Percentiles rank a stretch among this genome's conserved stretches.
These are phyloP conservation scores for Fonsecaea monophora DNA, from an alignment of 2,329 filamentous ascomycete species.

Conservation along the genomic window DNA sequence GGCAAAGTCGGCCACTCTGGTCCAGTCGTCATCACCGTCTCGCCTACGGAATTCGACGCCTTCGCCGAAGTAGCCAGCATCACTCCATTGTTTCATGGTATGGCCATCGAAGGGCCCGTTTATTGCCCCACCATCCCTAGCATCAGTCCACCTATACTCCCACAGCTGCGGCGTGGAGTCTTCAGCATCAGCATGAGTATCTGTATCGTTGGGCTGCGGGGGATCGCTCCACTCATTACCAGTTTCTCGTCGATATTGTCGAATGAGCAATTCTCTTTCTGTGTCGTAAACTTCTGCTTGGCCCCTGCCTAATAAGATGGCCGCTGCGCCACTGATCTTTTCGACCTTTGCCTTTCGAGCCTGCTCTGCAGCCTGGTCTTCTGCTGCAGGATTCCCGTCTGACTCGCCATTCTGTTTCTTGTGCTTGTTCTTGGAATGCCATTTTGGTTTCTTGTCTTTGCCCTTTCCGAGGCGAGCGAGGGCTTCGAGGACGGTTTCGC, in stretches of 20 bases:
- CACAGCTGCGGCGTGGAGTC: conserved; percentile 62
- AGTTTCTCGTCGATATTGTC: conserved; percentile 83
- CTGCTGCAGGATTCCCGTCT: conserved; percentile 30
- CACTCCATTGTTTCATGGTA: conserved; percentile 90
- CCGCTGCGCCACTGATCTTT: conserved; percentile 85
- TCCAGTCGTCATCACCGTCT: conserved; percentile 64
- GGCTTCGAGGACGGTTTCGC: conserved; percentile 88
- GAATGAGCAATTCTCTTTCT: conserved; percentile 80
- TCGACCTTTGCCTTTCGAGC: conserved; percentile 77
- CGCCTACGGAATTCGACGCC: conserved; percentile 78
- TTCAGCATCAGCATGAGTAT: conserved; percentile 41
- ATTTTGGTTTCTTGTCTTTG: conserved; percentile 56
- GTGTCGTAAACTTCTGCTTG: conserved; percentile 90
- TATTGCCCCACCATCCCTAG: conserved; percentile 75
- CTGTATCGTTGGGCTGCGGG: conserved; percentile 44
- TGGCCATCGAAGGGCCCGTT: conserved; percentile 86
- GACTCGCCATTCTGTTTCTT: conserved; percentile 44
- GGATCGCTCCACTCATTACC: conserved; percentile 76
- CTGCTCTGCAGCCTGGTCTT: conserved; percentile 72
- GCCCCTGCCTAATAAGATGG: conserved; percentile 81
- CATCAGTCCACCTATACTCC: conserved; percentile 94
- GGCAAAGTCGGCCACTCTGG: conserved; percentile 58
- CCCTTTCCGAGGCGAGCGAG: conserved; percentile 78
- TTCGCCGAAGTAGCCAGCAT: conserved; percentile 90
- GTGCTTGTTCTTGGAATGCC: conserved; percentile 53